These are phyloP conservation scores for Galeopsis tetrahit DNA, from an alignment of 257 asterid genomes.

Conservation along the genomic window DNA sequence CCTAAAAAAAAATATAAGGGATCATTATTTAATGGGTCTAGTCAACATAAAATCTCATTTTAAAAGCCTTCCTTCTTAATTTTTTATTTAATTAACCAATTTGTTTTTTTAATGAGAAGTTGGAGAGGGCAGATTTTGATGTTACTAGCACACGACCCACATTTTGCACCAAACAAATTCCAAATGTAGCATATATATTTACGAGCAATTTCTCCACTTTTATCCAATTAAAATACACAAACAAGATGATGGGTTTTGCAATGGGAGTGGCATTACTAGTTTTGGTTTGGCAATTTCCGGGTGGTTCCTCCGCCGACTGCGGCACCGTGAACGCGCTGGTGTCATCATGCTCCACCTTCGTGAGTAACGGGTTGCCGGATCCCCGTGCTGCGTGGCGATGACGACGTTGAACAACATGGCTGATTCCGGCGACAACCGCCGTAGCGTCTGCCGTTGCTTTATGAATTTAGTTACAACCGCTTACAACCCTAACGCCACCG, in stretches of 20 bases:
- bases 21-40: no score
- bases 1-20: no score
- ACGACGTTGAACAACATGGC: conserved; percentile 53
- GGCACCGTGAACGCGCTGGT: conserved; percentile 63
- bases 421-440: conserved; percentile 53
- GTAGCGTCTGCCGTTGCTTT: conserved; percentile 68
- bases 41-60: no score
- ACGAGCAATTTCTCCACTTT: neutral
- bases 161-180: conserved; percentile 43
- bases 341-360: conserved; percentile 77
- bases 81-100: conserved; percentile 1
- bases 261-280: conserved; percentile 28
- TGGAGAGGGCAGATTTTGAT: conserved; percentile 29
- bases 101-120: no score
- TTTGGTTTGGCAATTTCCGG: conserved; percentile 5
- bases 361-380: conserved; percentile 64
- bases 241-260: neutral
- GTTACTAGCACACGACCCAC: conserved; percentile 41
- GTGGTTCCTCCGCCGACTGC: conserved; percentile 49
- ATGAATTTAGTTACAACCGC: conserved; percentile 55
- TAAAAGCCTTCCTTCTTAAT: no score
- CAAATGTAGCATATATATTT: neutral
- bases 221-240: neutral
- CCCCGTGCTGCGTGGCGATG: conserved; percentile 91
- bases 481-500: conserved; percentile 72